phyloP scores from a whole-genome alignment of 2,329 filamentous ascomycete genomes.

The Pseudogymnoascus sp. region DNA sequence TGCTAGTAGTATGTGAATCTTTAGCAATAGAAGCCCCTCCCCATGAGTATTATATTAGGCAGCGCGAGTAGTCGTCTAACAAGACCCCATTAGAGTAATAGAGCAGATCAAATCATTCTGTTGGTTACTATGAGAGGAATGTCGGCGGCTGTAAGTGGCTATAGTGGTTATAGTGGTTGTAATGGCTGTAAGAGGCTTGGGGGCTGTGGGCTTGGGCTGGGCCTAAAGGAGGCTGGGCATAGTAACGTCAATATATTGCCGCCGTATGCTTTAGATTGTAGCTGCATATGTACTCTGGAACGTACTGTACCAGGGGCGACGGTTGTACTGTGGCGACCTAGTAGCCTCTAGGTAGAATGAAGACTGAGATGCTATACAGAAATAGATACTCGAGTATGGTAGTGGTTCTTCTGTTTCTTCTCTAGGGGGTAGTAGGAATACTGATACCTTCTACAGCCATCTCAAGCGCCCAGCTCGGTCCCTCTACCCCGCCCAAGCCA shows the following conservation, averaged over 20 bases:
- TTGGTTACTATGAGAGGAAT: not conserved
- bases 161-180: not conserved
- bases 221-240: not conserved
- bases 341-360: not conserved
- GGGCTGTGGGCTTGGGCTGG: constrained; percentile 5
- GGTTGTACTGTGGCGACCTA: not conserved
- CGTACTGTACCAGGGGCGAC: not conserved
- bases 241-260: not conserved
- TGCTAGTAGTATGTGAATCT: not conserved
- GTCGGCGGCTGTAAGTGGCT: not conserved
- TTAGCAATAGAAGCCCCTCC: not conserved
- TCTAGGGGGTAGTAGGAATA: not conserved
- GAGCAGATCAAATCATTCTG: not conserved
- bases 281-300: not conserved
- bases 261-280: constrained; percentile 1
- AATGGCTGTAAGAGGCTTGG: constrained; percentile 6
- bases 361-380: not conserved
- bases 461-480: not conserved
- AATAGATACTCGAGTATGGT: not conserved
- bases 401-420: not conserved
- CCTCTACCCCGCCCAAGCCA: not conserved
- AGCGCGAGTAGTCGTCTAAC: not conserved
- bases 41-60: not conserved
- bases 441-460: not conserved
- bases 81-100: not conserved